A percentile compares a stretch with the other conserved stretches of the same genome.
phyloP scores from a whole-genome alignment of 2,329 filamentous ascomycete species.

The Fusarium sp. region DNA sequence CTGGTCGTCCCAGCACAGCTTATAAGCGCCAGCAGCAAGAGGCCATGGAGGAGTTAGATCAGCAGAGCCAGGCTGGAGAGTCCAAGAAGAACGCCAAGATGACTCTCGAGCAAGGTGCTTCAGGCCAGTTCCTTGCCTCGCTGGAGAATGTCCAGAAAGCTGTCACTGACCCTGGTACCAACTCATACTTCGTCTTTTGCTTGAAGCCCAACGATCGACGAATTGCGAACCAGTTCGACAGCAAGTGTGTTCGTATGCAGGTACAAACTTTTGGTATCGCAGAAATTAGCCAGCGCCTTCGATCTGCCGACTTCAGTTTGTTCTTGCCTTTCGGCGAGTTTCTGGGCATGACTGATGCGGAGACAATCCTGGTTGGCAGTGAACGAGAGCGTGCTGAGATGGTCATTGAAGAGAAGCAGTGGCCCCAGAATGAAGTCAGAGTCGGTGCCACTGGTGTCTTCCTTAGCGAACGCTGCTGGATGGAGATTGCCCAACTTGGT shows the following conservation, averaged over 20 bases:
- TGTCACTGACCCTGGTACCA: constrained; percentile 83
- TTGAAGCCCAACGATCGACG: constrained; percentile 96
- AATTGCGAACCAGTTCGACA: constrained; percentile 98
- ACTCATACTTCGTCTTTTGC: constrained; percentile 96
- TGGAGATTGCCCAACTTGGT: constrained; percentile 82
- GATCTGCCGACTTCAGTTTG: constrained; percentile 93
- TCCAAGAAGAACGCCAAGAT: constrained; percentile 57
- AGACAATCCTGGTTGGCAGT: constrained; percentile 88
- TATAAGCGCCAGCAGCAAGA: constrained; percentile 56
- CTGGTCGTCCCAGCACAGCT: constrained; percentile 49
- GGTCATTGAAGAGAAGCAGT: constrained; percentile 91
- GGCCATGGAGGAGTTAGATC: constrained; percentile 60
- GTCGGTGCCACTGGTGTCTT: constrained; percentile 95
- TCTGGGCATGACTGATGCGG: constrained; percentile 85
- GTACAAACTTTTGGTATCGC: constrained; percentile 96
- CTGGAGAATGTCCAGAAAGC: constrained; percentile 93
- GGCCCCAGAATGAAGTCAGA: constrained; percentile 91
- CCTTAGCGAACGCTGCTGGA: constrained; percentile 94
- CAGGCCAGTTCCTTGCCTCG: constrained; percentile 89
- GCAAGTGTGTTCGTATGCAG: constrained; percentile 95
- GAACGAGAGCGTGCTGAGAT: constrained; percentile 92
- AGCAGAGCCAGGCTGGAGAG: constrained; percentile 61
- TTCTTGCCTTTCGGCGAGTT: constrained; percentile 98
- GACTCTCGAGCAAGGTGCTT: constrained; percentile 82
- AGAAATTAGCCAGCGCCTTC: constrained; percentile 92